Conservation (phyloP, 2,329 filamentous ascomycete genomes). For the Neofusicoccum sp. region DNA sequence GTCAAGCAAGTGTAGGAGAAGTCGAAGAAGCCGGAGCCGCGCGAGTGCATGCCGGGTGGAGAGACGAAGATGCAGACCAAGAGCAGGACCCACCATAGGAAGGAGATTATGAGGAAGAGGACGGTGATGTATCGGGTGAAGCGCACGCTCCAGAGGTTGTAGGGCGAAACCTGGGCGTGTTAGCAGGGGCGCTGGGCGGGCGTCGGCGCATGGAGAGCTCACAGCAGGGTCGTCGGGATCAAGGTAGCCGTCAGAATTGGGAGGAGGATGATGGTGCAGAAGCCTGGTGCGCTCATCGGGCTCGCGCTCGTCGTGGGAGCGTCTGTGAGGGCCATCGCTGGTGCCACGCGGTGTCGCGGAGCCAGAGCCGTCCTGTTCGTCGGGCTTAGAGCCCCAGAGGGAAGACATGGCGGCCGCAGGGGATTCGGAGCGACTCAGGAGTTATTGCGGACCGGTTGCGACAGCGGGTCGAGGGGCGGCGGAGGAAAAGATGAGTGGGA, state of each 20-base stretch:
- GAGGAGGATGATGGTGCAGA: constrained; percentile 57
- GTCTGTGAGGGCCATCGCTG: constrained; percentile 25
- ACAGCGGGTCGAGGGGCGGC: neutral
- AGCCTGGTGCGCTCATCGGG: constrained; percentile 64
- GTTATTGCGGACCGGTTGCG: neutral
- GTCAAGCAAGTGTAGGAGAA: constrained; percentile 82
- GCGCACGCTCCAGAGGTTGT: constrained; percentile 91
- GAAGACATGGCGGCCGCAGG: constrained; percentile 43
- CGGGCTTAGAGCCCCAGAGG: constrained; percentile 56
- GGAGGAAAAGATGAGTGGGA: neutral
- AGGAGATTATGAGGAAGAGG: constrained; percentile 69
- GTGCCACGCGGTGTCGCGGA: constrained; percentile 25
- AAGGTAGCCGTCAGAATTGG: constrained; percentile 64
- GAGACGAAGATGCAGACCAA: constrained; percentile 90
- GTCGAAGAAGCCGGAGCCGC: constrained; percentile 89
- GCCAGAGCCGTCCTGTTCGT: constrained; percentile 34
- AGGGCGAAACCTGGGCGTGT: constrained; percentile 65
- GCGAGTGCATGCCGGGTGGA: constrained; percentile 78
- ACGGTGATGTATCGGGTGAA: constrained; percentile 75
- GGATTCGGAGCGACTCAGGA: neutral
- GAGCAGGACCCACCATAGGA: constrained; percentile 89
- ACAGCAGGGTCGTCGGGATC: constrained; percentile 81
- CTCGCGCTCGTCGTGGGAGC: constrained; percentile 39
- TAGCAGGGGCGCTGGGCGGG: constrained; percentile 19
- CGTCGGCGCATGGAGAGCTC: constrained; percentile 29